These are phyloP conservation scores for Naganishia sp. DNA, from an alignment of 1,284 basidiomycete species.

Conservation along the genomic window DNA sequence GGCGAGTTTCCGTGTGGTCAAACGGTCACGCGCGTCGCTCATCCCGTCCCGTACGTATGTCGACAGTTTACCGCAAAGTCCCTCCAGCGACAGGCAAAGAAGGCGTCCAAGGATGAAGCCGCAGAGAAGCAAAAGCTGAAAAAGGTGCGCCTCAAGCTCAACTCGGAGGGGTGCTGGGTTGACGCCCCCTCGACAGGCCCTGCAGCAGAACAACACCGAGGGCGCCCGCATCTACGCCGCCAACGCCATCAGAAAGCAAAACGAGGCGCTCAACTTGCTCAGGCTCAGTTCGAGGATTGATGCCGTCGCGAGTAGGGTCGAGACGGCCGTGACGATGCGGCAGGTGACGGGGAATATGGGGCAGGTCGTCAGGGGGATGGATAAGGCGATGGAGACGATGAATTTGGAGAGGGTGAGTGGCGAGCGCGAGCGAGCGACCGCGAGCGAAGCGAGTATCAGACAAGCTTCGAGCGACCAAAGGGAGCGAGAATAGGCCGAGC, in stretches of 20 bases:
- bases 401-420: conserved; percentile 85
- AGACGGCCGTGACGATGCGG: conserved; percentile 99
- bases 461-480: too few relatives aligned
- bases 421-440: neutral
- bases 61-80: conserved; percentile 91
- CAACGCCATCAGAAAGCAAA: conserved; percentile 99
- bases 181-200: conserved; percentile 63
- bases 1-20: conserved; percentile 54
- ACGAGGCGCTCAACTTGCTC: conserved; percentile 85
- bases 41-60: conserved; percentile 10
- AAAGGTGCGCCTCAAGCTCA: conserved; percentile 62
- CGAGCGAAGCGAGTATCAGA: too few relatives aligned
- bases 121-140: conserved; percentile 83
- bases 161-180: neutral
- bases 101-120: conserved; percentile 89
- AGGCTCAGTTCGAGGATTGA: conserved; percentile 88
- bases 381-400: conserved; percentile 99
- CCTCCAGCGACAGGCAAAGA: conserved; percentile 86
- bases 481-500: too few relatives aligned
- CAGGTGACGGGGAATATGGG: conserved; percentile 87
- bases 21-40: neutral
- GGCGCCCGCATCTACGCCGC: conserved; percentile 98
- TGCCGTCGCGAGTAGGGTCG: conserved; percentile 92
- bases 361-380: conserved; percentile 95
- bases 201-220: conserved; percentile 95